A percentile compares a stretch with the other conserved stretches of the same genome.
Conservation (phyloP, 306 rosid genomes). For the Glycine soja region DNA sequence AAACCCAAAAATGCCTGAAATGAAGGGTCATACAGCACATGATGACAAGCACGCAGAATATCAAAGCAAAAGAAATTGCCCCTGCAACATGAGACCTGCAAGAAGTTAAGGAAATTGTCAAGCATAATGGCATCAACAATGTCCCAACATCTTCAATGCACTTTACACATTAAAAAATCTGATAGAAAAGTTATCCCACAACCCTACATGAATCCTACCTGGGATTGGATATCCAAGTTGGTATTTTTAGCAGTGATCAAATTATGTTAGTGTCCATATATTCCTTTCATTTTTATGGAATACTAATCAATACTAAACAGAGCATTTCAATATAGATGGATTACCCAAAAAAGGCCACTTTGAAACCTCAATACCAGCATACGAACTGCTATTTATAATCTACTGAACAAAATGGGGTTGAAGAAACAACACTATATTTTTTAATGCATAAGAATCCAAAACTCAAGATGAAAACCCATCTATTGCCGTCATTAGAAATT, state of each 20-base stretch:
- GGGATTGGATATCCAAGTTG: not conserved
- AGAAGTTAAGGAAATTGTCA: slow-evolving; percentile 38
- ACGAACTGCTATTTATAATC: not conserved
- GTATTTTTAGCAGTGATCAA: not conserved
- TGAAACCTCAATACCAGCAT: slow-evolving; percentile 12
- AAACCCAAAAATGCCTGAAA: slow-evolving; percentile 48
- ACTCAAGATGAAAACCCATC: slow-evolving; percentile 1
- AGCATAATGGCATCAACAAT: slow-evolving; percentile 28
- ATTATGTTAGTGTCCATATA: not conserved
- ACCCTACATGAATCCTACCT: not conserved
- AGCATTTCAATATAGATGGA: not conserved
- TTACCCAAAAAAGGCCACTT: not conserved
- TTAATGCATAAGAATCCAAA: slow-evolving; percentile 1
- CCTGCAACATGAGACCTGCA: slow-evolving; percentile 58
- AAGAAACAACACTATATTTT: not conserved
- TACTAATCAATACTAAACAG: not conserved
- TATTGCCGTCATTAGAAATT: slow-evolving; percentile 1
- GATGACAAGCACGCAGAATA: slow-evolving; percentile 40
- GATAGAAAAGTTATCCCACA: not conserved
- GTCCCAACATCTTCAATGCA: slow-evolving; percentile 26
- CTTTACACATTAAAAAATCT: not conserved
- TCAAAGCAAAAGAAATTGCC: slow-evolving; percentile 45
- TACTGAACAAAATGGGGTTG: not conserved
- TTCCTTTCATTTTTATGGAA: slow-evolving; percentile 19
- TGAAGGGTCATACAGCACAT: slow-evolving; percentile 45